phyloP scores from a whole-genome alignment of 1,284 basidiomycete genomes.

The Cyathus olla region DNA sequence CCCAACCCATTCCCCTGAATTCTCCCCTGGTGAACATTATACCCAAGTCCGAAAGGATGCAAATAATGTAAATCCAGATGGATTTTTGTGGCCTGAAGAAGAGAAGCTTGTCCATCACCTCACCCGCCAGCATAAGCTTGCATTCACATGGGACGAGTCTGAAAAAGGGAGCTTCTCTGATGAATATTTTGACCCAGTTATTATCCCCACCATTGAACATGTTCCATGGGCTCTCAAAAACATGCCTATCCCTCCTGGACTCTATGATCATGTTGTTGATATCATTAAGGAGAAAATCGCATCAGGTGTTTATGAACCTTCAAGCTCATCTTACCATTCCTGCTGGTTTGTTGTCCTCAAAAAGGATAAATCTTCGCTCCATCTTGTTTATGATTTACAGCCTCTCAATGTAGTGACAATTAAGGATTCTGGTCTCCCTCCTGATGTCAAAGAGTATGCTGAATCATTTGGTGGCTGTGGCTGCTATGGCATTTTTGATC shows the following conservation, averaged over 20 bases:
- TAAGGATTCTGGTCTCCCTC: too few relatives aligned
- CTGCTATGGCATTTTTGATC: conserved; percentile 19
- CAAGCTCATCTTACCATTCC: too few relatives aligned
- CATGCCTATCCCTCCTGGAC: neutral
- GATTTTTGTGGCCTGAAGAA: neutral
- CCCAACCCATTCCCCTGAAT: neutral
- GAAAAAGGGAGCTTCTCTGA: conserved; percentile 1
- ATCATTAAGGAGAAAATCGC: too few relatives aligned
- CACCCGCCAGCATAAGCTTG: neutral
- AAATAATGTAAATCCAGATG: conserved; percentile 28
- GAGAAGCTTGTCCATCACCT: neutral
- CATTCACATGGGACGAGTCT: neutral
- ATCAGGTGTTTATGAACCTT: too few relatives aligned
- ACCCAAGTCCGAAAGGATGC: neutral
- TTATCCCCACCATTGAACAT: neutral
- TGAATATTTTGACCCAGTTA: neutral
- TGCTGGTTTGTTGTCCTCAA: too few relatives aligned
- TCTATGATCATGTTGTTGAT: neutral
- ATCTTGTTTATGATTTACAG: conserved; percentile 18
- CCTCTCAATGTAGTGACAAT: conserved; percentile 19
- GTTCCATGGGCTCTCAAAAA: neutral
- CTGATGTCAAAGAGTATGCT: conserved; percentile 8
- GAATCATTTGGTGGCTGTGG: conserved; percentile 14
- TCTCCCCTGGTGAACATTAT: neutral
- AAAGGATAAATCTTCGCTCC: conserved; percentile 17